Evolutionary conservation across 2,329 filamentous ascomycete species (phyloP).

Genomic region (Pseudocercospora musae): DNA sequence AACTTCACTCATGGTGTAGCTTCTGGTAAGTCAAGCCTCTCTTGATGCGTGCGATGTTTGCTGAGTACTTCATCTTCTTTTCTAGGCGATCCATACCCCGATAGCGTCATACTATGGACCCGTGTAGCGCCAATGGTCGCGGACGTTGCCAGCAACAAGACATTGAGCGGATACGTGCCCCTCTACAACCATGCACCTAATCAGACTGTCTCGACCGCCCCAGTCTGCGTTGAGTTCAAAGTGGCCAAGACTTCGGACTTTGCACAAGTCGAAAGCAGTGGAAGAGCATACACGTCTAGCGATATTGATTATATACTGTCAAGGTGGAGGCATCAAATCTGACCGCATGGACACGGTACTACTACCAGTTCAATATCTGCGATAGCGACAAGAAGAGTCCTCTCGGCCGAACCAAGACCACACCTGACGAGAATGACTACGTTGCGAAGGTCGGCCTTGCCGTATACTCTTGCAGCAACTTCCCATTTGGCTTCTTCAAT

Average conservation of each 20-base stretch:
- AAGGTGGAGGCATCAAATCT: constrained; percentile 67
- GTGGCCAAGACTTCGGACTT: constrained; percentile 53
- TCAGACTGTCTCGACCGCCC: constrained; percentile 53
- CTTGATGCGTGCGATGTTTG: neutral
- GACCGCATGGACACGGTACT: constrained; percentile 63
- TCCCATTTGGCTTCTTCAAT: constrained; percentile 42
- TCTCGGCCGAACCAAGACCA: constrained; percentile 67
- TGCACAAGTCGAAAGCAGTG: constrained; percentile 51
- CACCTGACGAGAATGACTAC: constrained; percentile 56
- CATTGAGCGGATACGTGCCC: constrained; percentile 56
- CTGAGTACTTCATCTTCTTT: neutral
- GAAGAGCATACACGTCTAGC: constrained; percentile 64
- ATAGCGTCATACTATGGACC: constrained; percentile 43
- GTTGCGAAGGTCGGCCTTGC: constrained; percentile 60
- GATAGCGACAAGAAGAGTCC: constrained; percentile 59
- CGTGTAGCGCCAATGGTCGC: constrained; percentile 39
- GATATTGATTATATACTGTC: constrained; percentile 76
- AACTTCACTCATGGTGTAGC: constrained; percentile 59
- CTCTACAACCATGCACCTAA: constrained; percentile 55
- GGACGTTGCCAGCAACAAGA: constrained; percentile 42
- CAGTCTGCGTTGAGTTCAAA: constrained; percentile 66
- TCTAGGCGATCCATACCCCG: constrained; percentile 42
- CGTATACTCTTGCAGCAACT: constrained; percentile 70
- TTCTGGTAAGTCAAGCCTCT: constrained; percentile 25
- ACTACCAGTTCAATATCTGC: constrained; percentile 69